Conservation (phyloP, 2,329 filamentous ascomycete genomes). For the Trichoderma sp. region DNA sequence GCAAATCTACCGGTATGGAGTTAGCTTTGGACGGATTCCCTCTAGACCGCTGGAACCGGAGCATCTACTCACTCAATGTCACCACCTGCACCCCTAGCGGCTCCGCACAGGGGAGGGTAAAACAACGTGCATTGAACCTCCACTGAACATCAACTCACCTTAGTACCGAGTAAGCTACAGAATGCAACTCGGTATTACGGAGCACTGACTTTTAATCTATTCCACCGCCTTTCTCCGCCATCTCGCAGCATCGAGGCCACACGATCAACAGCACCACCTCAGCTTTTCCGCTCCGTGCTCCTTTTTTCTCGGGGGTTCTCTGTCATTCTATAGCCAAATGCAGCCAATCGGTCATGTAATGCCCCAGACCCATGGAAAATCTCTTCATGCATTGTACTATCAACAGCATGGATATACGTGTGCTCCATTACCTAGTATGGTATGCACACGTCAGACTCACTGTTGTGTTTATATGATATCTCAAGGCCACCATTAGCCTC, state of each 20-base stretch:
- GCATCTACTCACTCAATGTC: neutral
- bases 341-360: neutral
- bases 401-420: neutral
- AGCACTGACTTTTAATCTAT: neutral
- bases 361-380: neutral
- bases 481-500: neutral
- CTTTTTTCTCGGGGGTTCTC: neutral
- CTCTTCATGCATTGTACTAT: neutral
- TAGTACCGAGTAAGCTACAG: neutral
- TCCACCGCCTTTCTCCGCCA: slow-evolving; percentile 9
- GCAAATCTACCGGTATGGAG: too few species aligned
- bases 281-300: neutral
- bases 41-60: neutral
- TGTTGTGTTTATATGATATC: neutral
- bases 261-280: neutral
- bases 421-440: neutral
- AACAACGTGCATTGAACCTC: neutral
- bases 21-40: too few species aligned
- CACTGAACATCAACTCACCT: neutral
- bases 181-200: neutral
- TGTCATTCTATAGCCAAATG: neutral
- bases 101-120: neutral
- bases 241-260: neutral
- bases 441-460: slow-evolving; percentile 8
- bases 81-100: neutral